Evolutionary conservation across 495 filamentous ascomycete genomes (phyloP), one percentile per base, ranked within the genome.

Genomic region (Echria macrotheca): DNA sequence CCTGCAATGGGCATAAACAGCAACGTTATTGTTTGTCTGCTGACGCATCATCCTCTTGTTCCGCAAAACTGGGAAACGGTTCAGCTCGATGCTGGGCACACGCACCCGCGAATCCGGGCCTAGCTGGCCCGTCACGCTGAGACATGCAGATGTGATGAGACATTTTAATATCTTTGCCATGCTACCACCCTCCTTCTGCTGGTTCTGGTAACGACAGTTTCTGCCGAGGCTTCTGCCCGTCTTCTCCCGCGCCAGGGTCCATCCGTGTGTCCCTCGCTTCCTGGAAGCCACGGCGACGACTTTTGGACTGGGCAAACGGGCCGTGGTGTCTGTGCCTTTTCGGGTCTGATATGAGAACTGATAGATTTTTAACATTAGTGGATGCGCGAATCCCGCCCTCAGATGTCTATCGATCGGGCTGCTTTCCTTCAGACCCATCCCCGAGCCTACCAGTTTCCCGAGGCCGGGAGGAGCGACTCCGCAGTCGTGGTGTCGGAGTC

Each of bases 71-170:
- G 17, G 36, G 7, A 9, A 41, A 23, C 38, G 39, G 39, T n/a
- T n/a, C n/a, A n/a, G n/a, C n/a, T 7, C 19, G 19, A 24, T 25
- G 21, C 39, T n/a, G n/a, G 26, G 26, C 39, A 19, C 21, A 11
- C 21, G 15, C 10, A 42, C 12, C 17, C 3, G 8, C 11, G 35
- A 37, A 18, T 18, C 35, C 17, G 35, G 17, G 18, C 23, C 39
- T 22, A 29, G 24, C 25, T 10, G 25, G 32, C 42, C 15, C 22
- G 42, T 44, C 42, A 44, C 26, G 42, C 32, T 22, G 24, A 44
- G 42, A 32, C 42, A 44, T 44, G 42, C 42, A 44, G 23, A 5
- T 15, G n/a, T 44, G 42, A 44, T 44, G 26, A 44, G 26, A 44
- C 42, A 44, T 31, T 44, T 9, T 44, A n/a, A 11, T 28, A 31